Evolutionary conservation across 148 eudicot genomes (phyloP), one percentile per base, ranked within the genome.

Genomic region (Rhododendron griersonianum): DNA sequence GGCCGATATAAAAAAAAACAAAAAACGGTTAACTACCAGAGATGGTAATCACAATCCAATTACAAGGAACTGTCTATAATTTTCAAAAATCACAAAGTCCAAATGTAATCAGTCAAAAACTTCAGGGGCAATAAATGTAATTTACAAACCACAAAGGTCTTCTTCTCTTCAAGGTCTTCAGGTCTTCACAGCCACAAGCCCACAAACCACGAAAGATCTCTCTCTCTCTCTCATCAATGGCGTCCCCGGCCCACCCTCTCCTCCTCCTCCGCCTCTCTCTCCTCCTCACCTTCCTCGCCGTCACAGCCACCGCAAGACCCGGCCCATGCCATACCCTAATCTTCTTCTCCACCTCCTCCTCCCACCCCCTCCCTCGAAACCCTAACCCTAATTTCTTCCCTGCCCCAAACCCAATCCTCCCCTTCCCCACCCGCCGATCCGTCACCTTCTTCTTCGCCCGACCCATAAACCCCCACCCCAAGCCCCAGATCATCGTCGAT

Each of bases 261-360:
- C 57, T n/a, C 37, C 87, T 89, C 89, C 86, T 78, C 84, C 50
- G 69, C 25, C 69, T 89, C 80, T 23, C 88, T 2, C 65, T 86
- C 84, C 80, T 89, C 74, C 85, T 89, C 35, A 78, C 82, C 85
- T 23, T 85, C 89, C 7, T 84, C 77, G 35, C 87, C 41, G 37
- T 89, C 88, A 37, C 90, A 84, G 89, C 80, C 74, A 71, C 83
- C 48, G 97, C 94, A 9, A 76, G 95, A 14, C 93, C 91, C 7
- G 90, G 92, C 84, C 84, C 84, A 23, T 91, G 91, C 87, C 91
- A 89, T 84, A 93, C 92, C 84, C 86, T 92, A 88, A 81, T 92
- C 88, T 79, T 91, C 84, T 55, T 92, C 71, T 88, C 94, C 87
- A 81, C 91, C 86, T 81, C 78, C 86, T 87, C 94, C 81, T 85